phyloP scores from a whole-genome alignment of 306 rosid genomes.

The Macrotyloma uniflorum region DNA sequence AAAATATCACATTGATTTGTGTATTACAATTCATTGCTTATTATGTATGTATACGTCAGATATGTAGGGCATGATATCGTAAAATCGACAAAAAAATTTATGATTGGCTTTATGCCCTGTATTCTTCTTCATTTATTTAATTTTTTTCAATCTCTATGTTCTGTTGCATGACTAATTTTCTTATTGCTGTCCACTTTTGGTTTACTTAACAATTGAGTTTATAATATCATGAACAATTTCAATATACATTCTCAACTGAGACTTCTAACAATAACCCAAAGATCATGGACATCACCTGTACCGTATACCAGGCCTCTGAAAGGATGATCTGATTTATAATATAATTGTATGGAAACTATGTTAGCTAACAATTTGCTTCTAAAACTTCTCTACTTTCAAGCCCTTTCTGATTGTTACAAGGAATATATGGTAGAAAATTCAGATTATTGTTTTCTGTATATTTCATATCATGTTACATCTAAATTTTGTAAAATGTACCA shows the following conservation, averaged over 20 bases:
- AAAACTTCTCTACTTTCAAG: neutral
- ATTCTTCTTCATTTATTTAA: neutral
- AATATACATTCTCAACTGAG: neutral
- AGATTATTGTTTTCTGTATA: constrained; percentile 15
- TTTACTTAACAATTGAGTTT: neutral
- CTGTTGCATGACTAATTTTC: neutral
- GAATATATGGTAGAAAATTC: constrained; percentile 7
- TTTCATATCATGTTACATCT: constrained; percentile 19
- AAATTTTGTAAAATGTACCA: neutral
- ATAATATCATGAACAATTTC: constrained; percentile 14
- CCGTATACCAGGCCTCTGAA: neutral
- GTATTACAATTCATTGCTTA: neutral
- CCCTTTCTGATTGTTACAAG: neutral
- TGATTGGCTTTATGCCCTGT: constrained; percentile 6
- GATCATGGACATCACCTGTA: neutral
- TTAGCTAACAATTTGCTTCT: neutral
- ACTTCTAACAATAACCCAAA: neutral
- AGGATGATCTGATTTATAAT: neutral
- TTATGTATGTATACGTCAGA: neutral
- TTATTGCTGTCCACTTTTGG: neutral
- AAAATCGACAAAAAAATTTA: neutral
- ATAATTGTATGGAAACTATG: neutral
- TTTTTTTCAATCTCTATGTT: neutral
- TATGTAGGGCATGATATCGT: neutral
- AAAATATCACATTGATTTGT: neutral